phyloP scores from a whole-genome alignment of 768 basidiomycete species.

The Ephemerocybe angulata region DNA sequence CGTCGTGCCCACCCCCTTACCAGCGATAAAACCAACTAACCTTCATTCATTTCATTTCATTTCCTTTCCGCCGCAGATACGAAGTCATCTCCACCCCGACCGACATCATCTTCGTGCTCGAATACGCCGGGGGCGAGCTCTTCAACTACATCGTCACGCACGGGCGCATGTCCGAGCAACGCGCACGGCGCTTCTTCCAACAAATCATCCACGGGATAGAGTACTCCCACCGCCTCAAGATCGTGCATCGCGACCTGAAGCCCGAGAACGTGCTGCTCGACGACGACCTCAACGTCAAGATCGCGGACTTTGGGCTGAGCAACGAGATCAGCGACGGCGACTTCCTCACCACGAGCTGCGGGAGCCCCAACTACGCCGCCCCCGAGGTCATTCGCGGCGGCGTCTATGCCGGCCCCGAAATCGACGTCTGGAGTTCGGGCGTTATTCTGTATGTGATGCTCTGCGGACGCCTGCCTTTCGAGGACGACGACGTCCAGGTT shows the following conservation, averaged over 20 bases:
- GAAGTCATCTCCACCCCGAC: conserved; percentile 90
- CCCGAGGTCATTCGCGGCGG: conserved; percentile 97
- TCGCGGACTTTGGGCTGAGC: conserved; percentile 97
- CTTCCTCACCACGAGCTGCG: conserved; percentile 95
- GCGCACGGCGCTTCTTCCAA: conserved; percentile 93
- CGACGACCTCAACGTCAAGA: conserved; percentile 88
- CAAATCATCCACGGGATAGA: conserved; percentile 97
- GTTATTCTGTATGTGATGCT: conserved; percentile 99
- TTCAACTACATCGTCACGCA: conserved; percentile 98
- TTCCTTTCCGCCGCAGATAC: conserved; percentile 53
- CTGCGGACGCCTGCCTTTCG: conserved; percentile 92
- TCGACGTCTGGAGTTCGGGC: conserved; percentile 98
- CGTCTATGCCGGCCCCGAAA: conserved; percentile 95
- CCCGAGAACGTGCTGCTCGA: conserved; percentile 93
- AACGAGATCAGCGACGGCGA: conserved; percentile 96
- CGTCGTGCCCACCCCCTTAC: conserved; percentile 23
- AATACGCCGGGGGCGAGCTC: conserved; percentile 93
- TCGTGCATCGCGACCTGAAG: conserved; percentile 97
- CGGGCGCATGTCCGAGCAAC: conserved; percentile 84
- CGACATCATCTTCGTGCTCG: conserved; percentile 97
- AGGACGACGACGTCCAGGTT: conserved; percentile 91
- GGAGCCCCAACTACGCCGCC: conserved; percentile 97
- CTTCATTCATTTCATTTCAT: too few species aligned
- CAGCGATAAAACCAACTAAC: conserved; percentile 11
- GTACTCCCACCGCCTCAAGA: conserved; percentile 93